Base-by-base conservation (phyloP, 2,329 filamentous ascomycete species). In the Colletotrichum musicola region DNA sequence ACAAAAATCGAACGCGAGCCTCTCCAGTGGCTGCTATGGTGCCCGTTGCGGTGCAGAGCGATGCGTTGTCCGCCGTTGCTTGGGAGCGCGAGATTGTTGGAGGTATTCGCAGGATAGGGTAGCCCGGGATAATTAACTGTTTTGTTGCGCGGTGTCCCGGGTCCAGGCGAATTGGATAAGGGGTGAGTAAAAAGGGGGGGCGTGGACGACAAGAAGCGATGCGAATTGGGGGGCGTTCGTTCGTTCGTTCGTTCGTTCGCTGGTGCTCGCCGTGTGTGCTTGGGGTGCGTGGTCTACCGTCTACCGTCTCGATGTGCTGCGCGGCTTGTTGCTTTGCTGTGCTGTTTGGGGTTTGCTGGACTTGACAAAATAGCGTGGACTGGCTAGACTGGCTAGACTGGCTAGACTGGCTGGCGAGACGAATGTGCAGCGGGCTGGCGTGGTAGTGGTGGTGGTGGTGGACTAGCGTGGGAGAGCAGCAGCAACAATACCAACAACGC, bases 51-150 rank as follows among this genome's bases (percentile, higher is more conserved):
- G 44, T 55, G 64, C 60, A 50, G 64, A 61, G 58, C 60, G 47
- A 18, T 65, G 65, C 65, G 65, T 68, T 68, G 65, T 57, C 60
- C 35, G 44, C 50, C 59, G 64, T 63, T 64, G 64, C 51, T 60
- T 60, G 35, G 55, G 55, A 22, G 50, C 55, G 62, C 62, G 44
- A 64, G 42, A 65, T 68, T 68, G 55, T 60, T 51, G 55, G 18
- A 60, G 65, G 40, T 55, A 30, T 27, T 68, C 49, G 40, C 47
- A 65, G 55, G 65, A 65, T 54, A 56, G 50, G 62, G 55, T 53
- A 56, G 65, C 55, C 62, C 50, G 65, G 65, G 55, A 61, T 65
- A 47, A 18, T 50, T 49, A 44, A 55, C 62, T 68, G 62, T 68
- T 68, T 68, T 68, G 65, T 68, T 64, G 49, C 65, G 40, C 61